Evolutionary conservation across 1,139 yeast genomes (phyloP), one percentile per base, ranked within the genome.

Genomic region (Protomyces arabidopsidicola): DNA sequence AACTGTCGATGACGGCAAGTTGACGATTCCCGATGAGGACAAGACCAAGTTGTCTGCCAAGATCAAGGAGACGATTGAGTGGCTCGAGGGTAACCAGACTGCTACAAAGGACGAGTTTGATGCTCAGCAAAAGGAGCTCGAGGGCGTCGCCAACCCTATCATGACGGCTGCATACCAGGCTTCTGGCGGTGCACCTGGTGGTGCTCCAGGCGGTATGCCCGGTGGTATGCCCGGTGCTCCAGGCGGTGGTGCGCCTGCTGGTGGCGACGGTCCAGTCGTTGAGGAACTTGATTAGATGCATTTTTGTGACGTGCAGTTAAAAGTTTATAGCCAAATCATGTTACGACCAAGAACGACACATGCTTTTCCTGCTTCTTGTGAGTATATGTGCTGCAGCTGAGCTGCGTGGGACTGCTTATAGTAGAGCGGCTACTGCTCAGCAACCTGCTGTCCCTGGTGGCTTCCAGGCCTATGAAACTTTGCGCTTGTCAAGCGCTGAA

Each of bases 71-170:
- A 82, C 90, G 75, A 85, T 89, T 74, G 81, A 84, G 71, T 89
- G 96, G 96, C 85, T 89, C 79, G 96, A 89, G 79, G 79, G 82
- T 76, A 87, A 88, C 85, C 88, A 85, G 77, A 84, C 95, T 73
- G 96, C 93, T 74, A 79, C 95, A 72, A 83, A 86, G 73, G 96
- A 89, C 77, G 96, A 89, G 82, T 89, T 77, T 80, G 81, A 84
- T 75, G 95, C 87, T 81, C 84, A 86, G 82, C 93, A 88, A 83
- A 89, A 89, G 88, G 96, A 89, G 80, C 87, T 89, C 76, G 96
- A 89, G 83, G 88, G 85, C 72, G 83, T 86, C 80, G 93, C 96
- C 73, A 89, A 89, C 88, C 96, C 96, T 79, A 86, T 89, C 82
- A 86, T 89, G 88, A 81, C 90, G 76, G 88, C 88, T 84, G 88